phyloP scores from a whole-genome alignment of 495 filamentous ascomycete species.

The Penicillium cosmopolitanum region DNA sequence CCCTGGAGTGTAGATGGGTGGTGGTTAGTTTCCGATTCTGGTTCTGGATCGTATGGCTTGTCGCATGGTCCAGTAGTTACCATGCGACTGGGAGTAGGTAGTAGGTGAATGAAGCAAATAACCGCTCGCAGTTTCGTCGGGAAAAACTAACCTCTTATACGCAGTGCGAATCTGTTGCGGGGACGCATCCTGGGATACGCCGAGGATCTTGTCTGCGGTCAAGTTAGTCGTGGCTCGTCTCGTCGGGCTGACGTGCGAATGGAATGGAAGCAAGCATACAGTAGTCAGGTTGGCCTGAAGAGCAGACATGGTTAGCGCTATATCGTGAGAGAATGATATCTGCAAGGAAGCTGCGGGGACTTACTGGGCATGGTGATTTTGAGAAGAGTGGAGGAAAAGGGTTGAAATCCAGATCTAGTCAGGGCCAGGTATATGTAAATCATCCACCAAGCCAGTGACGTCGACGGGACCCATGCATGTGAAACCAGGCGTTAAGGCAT shows the following conservation, averaged over 20 bases:
- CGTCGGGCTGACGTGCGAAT: neutral
- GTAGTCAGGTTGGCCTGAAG: constrained; percentile 25
- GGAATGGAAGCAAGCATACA: constrained; percentile 18
- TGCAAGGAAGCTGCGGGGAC: constrained; percentile 1
- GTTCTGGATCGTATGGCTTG: neutral
- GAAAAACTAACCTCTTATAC: constrained; percentile 74
- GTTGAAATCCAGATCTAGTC: too few species aligned
- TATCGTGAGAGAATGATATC: neutral
- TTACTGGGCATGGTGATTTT: constrained; percentile 30
- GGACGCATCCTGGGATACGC: constrained; percentile 71
- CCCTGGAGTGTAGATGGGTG: constrained; percentile 50
- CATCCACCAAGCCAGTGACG: too few species aligned
- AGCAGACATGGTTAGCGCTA: constrained; percentile 6
- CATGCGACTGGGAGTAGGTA: too few species aligned
- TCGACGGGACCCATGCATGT: too few species aligned
- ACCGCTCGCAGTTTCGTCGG: neutral
- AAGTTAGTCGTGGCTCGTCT: constrained; percentile 7
- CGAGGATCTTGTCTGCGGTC: constrained; percentile 64
- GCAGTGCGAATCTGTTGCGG: constrained; percentile 88
- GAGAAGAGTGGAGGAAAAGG: too few species aligned
- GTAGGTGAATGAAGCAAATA: neutral
- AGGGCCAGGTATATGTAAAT: too few species aligned
- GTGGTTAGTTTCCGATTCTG: neutral
- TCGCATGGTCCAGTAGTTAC: neutral
- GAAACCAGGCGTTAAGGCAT: too few species aligned